A percentile compares a stretch with the other conserved stretches of the same genome.
These are phyloP conservation scores for Neurospora sp. DNA, from an alignment of 495 filamentous ascomycete genomes.

Conservation along the genomic window DNA sequence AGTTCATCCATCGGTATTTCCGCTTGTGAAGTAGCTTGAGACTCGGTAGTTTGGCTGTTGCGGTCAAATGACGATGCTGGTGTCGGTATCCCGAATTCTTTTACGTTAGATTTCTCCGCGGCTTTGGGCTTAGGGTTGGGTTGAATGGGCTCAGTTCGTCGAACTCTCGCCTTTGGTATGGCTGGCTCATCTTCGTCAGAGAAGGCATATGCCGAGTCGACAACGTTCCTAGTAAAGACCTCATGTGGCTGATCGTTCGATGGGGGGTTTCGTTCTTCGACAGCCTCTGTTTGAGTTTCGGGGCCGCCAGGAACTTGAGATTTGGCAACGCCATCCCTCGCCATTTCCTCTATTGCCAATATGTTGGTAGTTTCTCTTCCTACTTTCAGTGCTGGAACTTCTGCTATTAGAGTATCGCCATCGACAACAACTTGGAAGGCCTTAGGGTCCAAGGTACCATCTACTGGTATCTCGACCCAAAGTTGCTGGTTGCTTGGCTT, in stretches of 20 bases:
- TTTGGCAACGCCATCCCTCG: neutral
- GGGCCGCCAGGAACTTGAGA: neutral
- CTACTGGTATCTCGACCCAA: conserved; percentile 14
- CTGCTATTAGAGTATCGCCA: neutral
- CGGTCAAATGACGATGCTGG: neutral
- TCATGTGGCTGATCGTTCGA: conserved; percentile 1
- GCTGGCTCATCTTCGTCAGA: conserved; percentile 31
- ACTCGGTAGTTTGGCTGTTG: neutral
- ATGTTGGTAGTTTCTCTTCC: neutral
- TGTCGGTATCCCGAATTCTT: neutral
- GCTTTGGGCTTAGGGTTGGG: neutral
- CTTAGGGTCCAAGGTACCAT: neutral
- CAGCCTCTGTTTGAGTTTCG: neutral
- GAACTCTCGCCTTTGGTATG: conserved; percentile 5
- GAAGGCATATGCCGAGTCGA: conserved; percentile 29
- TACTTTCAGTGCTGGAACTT: neutral
- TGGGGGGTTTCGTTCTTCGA: neutral
- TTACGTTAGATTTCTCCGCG: neutral
- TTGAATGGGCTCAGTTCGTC: neutral
- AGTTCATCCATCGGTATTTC: neutral
- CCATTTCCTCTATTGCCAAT: neutral
- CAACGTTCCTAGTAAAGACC: conserved; percentile 18
- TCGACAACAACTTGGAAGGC: neutral
- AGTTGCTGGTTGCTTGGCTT: conserved; percentile 19
- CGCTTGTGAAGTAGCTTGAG: neutral